Conservation (phyloP, 2,329 filamentous ascomycete genomes). For the Penicillium sp. region DNA sequence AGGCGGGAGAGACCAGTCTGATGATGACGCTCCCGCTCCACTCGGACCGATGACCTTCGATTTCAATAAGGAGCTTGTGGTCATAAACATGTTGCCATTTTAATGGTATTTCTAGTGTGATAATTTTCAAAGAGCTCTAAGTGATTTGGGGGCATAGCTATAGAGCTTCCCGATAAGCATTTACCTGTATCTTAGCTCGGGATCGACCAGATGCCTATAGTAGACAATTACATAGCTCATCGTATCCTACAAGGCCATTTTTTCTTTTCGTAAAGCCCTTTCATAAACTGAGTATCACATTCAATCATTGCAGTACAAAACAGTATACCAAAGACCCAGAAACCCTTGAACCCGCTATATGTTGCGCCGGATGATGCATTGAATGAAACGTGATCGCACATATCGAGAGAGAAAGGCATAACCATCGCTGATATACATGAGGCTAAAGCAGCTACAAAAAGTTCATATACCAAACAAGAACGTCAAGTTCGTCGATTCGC, state of each 20-base stretch:
- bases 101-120: neutral
- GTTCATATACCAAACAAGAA: constrained; percentile 14
- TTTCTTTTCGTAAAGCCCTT: neutral
- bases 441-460: neutral
- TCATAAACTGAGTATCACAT: constrained; percentile 13
- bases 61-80: neutral
- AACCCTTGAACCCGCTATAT: constrained; percentile 19
- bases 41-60: constrained; percentile 8
- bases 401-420: constrained; percentile 17
- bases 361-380: constrained; percentile 26
- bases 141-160: neutral
- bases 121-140: neutral
- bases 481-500: constrained; percentile 31
- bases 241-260: too few relatives aligned
- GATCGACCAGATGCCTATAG: neutral
- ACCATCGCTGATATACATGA: constrained; percentile 20
- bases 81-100: neutral
- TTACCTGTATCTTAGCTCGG: neutral
- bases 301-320: constrained; percentile 22
- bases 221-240: neutral
- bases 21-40: constrained; percentile 19
- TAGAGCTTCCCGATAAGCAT: constrained; percentile 2
- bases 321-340: constrained; percentile 16
- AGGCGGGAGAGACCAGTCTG: constrained; percentile 13
- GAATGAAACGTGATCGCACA: constrained; percentile 14